phyloP scores from a whole-genome alignment of 495 filamentous ascomycete genomes.

The Platismatia glauca region DNA sequence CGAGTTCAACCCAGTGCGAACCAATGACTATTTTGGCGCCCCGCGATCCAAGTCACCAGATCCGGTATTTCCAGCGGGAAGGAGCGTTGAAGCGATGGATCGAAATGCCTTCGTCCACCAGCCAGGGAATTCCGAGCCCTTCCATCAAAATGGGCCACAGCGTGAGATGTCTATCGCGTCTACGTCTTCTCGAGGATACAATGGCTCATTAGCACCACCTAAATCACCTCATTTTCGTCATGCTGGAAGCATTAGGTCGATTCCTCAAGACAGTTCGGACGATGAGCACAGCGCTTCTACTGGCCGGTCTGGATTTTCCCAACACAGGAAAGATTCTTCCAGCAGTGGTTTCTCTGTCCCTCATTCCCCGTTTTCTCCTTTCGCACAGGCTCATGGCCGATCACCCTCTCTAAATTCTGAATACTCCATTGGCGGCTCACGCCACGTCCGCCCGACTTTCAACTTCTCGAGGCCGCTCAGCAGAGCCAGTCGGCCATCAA shows the following conservation, averaged over 20 bases:
- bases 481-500: conserved; percentile 57
- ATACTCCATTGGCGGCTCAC: conserved; percentile 50
- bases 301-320: conserved; percentile 44
- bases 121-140: conserved; percentile 5
- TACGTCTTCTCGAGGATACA: conserved; percentile 35
- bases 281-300: conserved; percentile 50
- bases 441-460: conserved; percentile 63
- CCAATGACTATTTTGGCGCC: conserved; percentile 35
- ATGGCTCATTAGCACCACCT: conserved; percentile 45
- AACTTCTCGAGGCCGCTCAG: conserved; percentile 93
- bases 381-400: conserved; percentile 45
- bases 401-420: conserved; percentile 82
- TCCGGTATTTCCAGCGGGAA: conserved; percentile 23
- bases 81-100: conserved; percentile 5
- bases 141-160: conserved; percentile 24
- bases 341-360: conserved; percentile 54
- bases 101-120: conserved; percentile 7
- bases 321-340: conserved; percentile 53
- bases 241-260: conserved; percentile 47
- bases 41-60: conserved; percentile 45
- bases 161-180: conserved; percentile 40
- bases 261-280: conserved; percentile 54
- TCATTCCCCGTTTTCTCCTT: conserved; percentile 57
- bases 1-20: conserved; percentile 9
- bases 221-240: conserved; percentile 47